Base-by-base conservation (phyloP, 441 rosid species). In the Pelargonium exstipulatum region DNA sequence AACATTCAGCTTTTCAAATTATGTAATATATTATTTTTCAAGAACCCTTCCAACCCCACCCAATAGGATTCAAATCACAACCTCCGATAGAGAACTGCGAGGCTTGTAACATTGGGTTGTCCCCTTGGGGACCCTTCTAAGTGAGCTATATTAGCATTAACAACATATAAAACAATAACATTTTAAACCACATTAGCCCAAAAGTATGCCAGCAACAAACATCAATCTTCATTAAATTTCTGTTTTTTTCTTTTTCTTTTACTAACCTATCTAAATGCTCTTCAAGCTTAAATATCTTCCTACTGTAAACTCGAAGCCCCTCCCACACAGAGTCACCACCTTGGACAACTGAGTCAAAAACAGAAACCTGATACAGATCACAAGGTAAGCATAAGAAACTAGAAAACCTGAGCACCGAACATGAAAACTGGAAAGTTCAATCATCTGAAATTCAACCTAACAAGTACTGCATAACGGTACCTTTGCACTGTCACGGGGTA, bases 271-370 rank as follows among this genome's bases (percentile, higher is more conserved):
- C 98, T 62, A 90, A 74, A 81, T 89, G 97, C 70, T 88, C 96
- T 60, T 92, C 96, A 73, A 90, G 94, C 84, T 89, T 92, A 79
- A 89, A 92, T 22, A 89, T 68, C 80, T 84, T 89, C 75, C 94
- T 82, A 43, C 69, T 76, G 72, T 90, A 89, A 70, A 90, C 73
- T 61, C 96, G 74, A 71, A 92, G 96, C 67, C 98, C 98, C 84
- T 92, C 96, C 98, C 98, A 92, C 62, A 83, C 98, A 16, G 85
- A 89, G 72, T 92, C 96, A 74, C 98, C 94, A 13, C 98, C 97
- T 87, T 90, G 96, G 74, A 92, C 92, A 71, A 89, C 80, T 32
- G 97, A 92, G 82, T 92, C 94, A 76, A 92, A 90, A 14, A 89
- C 96, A 58, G 96, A 92, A 79, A 92, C 98, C 98, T 90, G 71